Evolutionary conservation across 192 early-diverging fungal species (phyloP).

Genomic region (Chytriomyces sp.): DNA sequence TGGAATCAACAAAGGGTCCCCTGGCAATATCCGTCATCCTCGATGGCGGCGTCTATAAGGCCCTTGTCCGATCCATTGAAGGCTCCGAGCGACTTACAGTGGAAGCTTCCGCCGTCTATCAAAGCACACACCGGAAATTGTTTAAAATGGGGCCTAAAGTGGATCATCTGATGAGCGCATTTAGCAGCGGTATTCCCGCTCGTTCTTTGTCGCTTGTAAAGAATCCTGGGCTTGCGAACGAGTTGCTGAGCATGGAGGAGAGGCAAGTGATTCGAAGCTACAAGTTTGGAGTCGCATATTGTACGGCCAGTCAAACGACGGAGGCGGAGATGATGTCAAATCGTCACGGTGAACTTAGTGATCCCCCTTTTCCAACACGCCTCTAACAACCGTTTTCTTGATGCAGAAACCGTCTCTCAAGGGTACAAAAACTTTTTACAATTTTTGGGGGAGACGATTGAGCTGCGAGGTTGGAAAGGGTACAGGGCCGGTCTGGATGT

Average conservation of each 20-base stretch:
- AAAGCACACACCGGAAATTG: conserved; percentile 48
- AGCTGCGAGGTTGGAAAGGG: conserved; percentile 72
- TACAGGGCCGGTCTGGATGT: conserved; percentile 77
- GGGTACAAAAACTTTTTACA: conserved; percentile 66
- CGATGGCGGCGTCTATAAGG: conserved; percentile 55
- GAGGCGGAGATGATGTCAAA: conserved; percentile 83
- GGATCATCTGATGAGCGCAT: conserved; percentile 50
- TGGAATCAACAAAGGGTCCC: conserved; percentile 51
- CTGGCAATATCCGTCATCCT: conserved; percentile 55
- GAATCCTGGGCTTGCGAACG: conserved; percentile 62
- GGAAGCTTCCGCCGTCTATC: conserved; percentile 34
- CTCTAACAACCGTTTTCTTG: conserved; percentile 8
- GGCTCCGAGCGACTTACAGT: conserved; percentile 63
- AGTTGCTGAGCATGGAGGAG: conserved; percentile 74
- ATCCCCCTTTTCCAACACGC: neutral
- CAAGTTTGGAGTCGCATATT: conserved; percentile 82
- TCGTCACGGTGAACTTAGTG: conserved; percentile 41
- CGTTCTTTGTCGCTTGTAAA: conserved; percentile 61
- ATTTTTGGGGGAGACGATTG: conserved; percentile 69
- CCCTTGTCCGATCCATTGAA: conserved; percentile 49
- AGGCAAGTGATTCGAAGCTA: conserved; percentile 69
- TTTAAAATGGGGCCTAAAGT: conserved; percentile 53
- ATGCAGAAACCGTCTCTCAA: conserved; percentile 46
- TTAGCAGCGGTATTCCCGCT: conserved; percentile 56
- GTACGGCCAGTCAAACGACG: conserved; percentile 66